These are phyloP conservation scores for Thermochaetoides thermophila DNA, from an alignment of 495 filamentous ascomycete species.

Conservation along the genomic window DNA sequence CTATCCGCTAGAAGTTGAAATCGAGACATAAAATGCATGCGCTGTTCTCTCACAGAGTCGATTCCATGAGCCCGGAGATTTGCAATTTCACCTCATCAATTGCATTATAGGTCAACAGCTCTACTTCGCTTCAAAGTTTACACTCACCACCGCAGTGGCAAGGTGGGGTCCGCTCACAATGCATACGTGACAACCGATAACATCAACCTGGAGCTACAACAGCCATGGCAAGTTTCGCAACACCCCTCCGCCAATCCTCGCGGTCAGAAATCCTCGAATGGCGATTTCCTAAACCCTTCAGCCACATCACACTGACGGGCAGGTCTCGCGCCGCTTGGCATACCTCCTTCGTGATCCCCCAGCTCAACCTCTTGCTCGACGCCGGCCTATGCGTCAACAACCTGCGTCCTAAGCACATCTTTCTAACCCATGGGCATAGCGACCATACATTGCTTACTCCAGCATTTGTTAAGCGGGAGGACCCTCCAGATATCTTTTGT, in stretches of 20 bases:
- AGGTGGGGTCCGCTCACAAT: no score
- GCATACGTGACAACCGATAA: no score
- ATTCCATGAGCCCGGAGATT: no score
- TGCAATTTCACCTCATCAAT: no score
- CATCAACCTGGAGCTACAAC: no score
- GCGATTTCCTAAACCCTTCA: slow-evolving; percentile 22
- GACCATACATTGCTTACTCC: slow-evolving; percentile 23
- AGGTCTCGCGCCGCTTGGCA: slow-evolving; percentile 28
- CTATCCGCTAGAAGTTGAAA: no score
- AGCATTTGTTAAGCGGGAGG: slow-evolving; percentile 17
- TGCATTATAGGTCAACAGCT: no score
- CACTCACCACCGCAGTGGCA: no score
- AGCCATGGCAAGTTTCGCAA: slow-evolving; percentile 16
- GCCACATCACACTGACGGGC: slow-evolving; percentile 20
- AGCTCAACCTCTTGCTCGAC: slow-evolving; percentile 26
- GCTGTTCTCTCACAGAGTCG: no score
- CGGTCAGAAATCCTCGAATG: slow-evolving; percentile 25
- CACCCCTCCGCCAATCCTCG: slow-evolving; percentile 19
- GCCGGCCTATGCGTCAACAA: slow-evolving; percentile 22
- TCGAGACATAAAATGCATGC: no score
- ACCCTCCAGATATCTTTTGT: slow-evolving; percentile 23
- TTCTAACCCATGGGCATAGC: slow-evolving; percentile 27
- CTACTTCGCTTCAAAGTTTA: no score
- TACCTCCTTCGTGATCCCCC: slow-evolving; percentile 26
- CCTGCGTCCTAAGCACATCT: slow-evolving; percentile 25